Evolutionary conservation across 2,329 filamentous ascomycete genomes (phyloP).

Genomic region (Tolypocladium endophyticum): DNA sequence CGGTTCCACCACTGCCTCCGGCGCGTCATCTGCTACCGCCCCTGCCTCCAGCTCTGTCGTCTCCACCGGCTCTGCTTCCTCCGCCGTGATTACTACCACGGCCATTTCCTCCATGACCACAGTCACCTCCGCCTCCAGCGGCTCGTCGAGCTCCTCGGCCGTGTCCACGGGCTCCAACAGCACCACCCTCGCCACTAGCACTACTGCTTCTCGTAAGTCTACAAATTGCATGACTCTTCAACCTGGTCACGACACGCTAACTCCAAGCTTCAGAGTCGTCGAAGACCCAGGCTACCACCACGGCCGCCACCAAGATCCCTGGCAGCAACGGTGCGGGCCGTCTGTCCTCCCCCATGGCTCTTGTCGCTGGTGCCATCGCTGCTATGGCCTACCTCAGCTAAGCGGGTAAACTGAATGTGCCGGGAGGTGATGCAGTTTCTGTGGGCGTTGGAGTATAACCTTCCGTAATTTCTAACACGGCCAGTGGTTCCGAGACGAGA

Average conservation of each 20-base stretch:
- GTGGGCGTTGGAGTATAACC: background rate
- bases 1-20: slow-evolving; percentile 4
- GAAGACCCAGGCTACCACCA: background rate
- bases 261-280: background rate
- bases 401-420: background rate
- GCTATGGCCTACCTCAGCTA: slow-evolving; percentile 23
- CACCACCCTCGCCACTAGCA: slow-evolving; percentile 12
- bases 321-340: slow-evolving; percentile 17
- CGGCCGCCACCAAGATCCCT: slow-evolving; percentile 14
- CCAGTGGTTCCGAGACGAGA: background rate
- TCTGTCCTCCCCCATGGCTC: slow-evolving; percentile 19
- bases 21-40: background rate
- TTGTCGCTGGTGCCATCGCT: slow-evolving; percentile 21
- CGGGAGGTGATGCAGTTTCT: background rate
- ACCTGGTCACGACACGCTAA: background rate
- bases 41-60: background rate
- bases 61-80: background rate
- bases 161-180: slow-evolving; percentile 5
- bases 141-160: slow-evolving; percentile 2
- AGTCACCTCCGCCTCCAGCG: background rate
- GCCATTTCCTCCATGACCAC: slow-evolving; percentile 1
- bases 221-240: too few species aligned
- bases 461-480: background rate
- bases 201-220: background rate
- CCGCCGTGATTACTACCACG: background rate